Evolutionary conservation across 2,329 filamentous ascomycete genomes (phyloP).

Genomic region (Diaporthe eres): DNA sequence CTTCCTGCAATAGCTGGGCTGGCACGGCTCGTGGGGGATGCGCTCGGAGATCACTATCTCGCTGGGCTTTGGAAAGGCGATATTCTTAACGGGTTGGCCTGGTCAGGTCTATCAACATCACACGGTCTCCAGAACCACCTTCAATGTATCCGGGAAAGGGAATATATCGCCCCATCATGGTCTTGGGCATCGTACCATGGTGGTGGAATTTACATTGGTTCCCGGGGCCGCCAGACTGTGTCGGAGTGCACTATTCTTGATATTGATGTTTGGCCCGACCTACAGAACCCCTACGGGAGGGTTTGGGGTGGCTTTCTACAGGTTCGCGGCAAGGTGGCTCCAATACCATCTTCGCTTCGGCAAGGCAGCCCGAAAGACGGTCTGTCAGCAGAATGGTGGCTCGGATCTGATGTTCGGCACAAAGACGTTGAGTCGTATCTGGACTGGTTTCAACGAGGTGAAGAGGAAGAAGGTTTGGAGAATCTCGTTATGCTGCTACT

Average conservation of each 20-base stretch:
- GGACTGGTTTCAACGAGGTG: not conserved
- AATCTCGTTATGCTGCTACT: slow-evolving; percentile 1
- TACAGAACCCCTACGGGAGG: not conserved
- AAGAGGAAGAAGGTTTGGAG: not conserved
- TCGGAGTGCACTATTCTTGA: not conserved
- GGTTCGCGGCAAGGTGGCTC: not conserved
- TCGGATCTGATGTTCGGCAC: no score
- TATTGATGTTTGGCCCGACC: not conserved
- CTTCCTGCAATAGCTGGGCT: not conserved
- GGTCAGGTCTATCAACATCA: not conserved
- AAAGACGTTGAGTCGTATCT: not conserved
- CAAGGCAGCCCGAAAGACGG: not conserved
- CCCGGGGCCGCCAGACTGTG: not conserved
- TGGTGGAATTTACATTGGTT: rapidly evolving
- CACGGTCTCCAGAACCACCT: not conserved
- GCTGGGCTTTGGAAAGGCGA: not conserved
- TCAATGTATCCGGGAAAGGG: not conserved
- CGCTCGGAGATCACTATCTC: not conserved
- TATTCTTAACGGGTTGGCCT: not conserved
- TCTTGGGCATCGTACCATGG: not conserved
- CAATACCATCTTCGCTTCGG: not conserved
- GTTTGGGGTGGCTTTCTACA: not conserved
- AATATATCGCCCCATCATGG: slow-evolving; percentile 5
- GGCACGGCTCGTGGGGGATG: not conserved
- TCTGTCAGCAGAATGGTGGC: not conserved